phyloP scores from a whole-genome alignment of 768 basidiomycete species.

The Tricholoma saponaceum region DNA sequence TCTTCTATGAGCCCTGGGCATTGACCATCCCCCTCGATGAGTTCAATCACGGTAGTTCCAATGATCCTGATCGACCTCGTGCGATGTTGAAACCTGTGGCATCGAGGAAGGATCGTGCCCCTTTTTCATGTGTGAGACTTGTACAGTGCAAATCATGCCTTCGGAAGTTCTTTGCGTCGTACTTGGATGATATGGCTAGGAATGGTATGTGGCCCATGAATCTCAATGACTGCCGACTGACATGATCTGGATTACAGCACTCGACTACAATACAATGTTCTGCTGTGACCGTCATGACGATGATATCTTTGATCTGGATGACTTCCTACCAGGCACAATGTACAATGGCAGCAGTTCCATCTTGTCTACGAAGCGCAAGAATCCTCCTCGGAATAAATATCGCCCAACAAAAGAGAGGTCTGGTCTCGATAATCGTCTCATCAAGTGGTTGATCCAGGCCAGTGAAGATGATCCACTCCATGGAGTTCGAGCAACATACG shows the following conservation, averaged over 20 bases:
- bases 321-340: not conserved
- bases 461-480: too few relatives aligned
- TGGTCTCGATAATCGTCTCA: not conserved
- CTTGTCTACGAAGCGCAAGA: too few relatives aligned
- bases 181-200: not conserved
- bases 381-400: not conserved
- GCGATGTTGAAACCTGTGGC: not conserved
- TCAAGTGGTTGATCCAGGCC: too few relatives aligned
- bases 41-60: not conserved
- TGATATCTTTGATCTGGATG: not conserved
- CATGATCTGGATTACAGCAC: not conserved
- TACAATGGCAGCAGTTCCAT: not conserved
- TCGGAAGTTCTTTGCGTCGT: not conserved
- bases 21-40: constrained; percentile 2
- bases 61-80: not conserved
- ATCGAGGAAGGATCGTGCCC: not conserved
- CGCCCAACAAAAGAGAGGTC: not conserved
- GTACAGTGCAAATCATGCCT: not conserved
- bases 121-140: not conserved
- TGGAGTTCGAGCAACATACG: too few relatives aligned
- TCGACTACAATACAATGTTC: not conserved
- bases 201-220: not conserved
- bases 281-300: not conserved
- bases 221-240: too few relatives aligned
- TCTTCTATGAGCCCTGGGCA: constrained; percentile 15